Evolutionary conservation across 768 basidiomycete genomes (phyloP).

Genomic region (Suillus tomentosus): DNA sequence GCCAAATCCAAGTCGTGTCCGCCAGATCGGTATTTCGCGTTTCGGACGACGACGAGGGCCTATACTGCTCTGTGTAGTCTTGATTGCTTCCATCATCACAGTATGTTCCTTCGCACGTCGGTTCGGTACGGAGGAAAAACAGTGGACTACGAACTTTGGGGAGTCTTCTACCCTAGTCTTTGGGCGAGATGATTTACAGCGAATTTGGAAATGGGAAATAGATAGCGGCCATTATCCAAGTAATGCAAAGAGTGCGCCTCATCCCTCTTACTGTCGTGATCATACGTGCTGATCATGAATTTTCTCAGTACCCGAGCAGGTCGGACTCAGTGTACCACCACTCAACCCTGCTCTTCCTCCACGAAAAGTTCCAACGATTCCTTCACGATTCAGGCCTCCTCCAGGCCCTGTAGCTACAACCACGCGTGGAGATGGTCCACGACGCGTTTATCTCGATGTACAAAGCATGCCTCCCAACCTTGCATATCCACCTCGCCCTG

Average conservation of each 20-base stretch:
- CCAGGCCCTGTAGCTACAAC: constrained; percentile 50
- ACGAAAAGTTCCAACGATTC: constrained; percentile 44
- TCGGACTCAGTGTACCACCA: constrained; percentile 56
- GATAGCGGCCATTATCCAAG: constrained; percentile 94
- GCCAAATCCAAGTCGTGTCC: constrained; percentile 62
- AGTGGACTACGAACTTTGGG: constrained; percentile 61
- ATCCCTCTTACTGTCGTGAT: constrained; percentile 1
- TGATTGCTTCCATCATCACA: constrained; percentile 51
- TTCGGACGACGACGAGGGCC: constrained; percentile 62
- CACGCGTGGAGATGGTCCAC: constrained; percentile 74
- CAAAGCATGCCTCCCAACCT: constrained; percentile 59
- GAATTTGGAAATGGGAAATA: constrained; percentile 97
- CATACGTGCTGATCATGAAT: constrained; percentile 8
- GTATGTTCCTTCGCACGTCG: constrained; percentile 62
- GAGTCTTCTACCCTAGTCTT: constrained; percentile 76
- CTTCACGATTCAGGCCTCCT: constrained; percentile 49
- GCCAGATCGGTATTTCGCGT: constrained; percentile 55
- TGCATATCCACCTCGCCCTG: constrained; percentile 87
- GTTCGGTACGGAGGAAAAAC: constrained; percentile 61
- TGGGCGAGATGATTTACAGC: constrained; percentile 74
- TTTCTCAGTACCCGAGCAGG: constrained; percentile 65
- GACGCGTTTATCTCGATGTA: constrained; percentile 76
- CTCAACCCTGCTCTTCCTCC: constrained; percentile 78
- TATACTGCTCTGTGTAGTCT: constrained; percentile 48
- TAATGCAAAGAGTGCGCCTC: constrained; percentile 64